Percentiles rank a stretch among this genome's conserved stretches.
Conservation (phyloP, 257 asterid species). For the Sherardia arvensis region DNA sequence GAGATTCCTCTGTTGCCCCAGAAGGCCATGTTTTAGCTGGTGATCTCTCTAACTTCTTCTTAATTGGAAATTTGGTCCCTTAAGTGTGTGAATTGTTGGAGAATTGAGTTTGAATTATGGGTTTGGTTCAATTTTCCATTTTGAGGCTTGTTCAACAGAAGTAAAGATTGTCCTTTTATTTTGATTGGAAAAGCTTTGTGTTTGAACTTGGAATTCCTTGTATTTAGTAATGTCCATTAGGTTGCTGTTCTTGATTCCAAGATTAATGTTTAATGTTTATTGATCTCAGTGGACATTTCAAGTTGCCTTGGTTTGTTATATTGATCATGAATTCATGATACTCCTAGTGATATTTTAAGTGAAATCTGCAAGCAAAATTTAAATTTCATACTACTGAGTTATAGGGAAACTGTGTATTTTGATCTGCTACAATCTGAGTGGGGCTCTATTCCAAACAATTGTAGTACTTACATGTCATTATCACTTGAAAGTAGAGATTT, state of each 20-base stretch:
- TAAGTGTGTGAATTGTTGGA: background rate
- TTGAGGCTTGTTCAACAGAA: background rate
- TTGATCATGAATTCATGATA: background rate
- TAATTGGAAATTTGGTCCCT: background rate
- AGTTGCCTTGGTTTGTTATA: background rate
- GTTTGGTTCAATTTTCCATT: background rate
- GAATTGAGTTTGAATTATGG: background rate
- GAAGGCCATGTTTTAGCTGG: conserved; percentile 78
- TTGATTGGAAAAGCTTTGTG: background rate
- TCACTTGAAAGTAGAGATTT: background rate
- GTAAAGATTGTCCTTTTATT: background rate
- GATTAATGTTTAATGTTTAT: background rate
- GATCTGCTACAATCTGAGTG: background rate
- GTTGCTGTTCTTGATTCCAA: background rate
- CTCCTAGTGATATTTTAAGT: background rate
- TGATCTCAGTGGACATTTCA: background rate
- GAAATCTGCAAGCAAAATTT: background rate
- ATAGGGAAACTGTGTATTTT: background rate
- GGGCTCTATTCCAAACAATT: background rate
- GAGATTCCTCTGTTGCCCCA: conserved; percentile 84
- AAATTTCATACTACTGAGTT: background rate
- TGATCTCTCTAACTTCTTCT: background rate
- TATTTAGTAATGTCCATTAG: background rate
- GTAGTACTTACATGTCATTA: background rate
- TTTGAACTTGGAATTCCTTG: background rate